phyloP scores from a whole-genome alignment of 352 stramenopile species.

The Phytophthora syringae region DNA sequence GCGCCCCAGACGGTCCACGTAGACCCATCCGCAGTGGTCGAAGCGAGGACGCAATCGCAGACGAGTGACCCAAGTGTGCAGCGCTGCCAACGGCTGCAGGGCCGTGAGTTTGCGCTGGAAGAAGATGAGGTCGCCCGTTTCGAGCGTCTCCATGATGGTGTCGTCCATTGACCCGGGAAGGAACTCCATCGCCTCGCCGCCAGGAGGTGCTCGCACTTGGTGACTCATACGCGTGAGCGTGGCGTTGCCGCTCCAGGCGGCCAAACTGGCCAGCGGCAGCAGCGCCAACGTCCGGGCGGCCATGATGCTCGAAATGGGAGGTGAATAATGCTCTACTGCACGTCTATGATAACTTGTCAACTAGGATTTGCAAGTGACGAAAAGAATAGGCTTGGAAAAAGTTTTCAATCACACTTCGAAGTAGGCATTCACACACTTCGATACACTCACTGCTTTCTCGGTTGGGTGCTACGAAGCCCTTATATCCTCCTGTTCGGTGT shows the following conservation, averaged over 20 bases:
- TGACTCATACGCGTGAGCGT: slow-evolving; percentile 57
- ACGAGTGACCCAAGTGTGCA: slow-evolving; percentile 70
- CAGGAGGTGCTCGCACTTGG: slow-evolving; percentile 37
- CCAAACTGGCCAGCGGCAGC: slow-evolving; percentile 67
- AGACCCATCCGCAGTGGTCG: slow-evolving; percentile 84
- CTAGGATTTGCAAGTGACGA: slow-evolving; percentile 31
- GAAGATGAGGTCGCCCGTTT: slow-evolving; percentile 84
- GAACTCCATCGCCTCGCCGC: slow-evolving; percentile 61
- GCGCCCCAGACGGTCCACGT: slow-evolving; percentile 79
- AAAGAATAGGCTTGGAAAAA: too few relatives aligned
- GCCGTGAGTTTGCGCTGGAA: slow-evolving; percentile 79
- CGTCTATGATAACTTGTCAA: slow-evolving; percentile 15
- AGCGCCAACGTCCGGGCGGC: slow-evolving; percentile 47
- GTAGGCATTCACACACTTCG: slow-evolving; percentile 30
- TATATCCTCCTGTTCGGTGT: slow-evolving; percentile 1
- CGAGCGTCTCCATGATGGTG: slow-evolving; percentile 86
- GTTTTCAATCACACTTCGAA: too few relatives aligned
- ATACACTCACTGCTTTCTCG: slow-evolving; percentile 4
- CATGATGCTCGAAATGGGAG: slow-evolving; percentile 27
- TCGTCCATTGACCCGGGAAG: slow-evolving; percentile 85
- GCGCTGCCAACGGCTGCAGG: slow-evolving; percentile 73
- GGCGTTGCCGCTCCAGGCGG: slow-evolving; percentile 75
- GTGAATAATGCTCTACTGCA: too few relatives aligned
- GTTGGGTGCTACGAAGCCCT: slow-evolving; percentile 9
- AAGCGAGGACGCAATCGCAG: slow-evolving; percentile 68